Evolutionary conservation across 1,284 basidiomycete genomes (phyloP).

Genomic region (Trichosporon asahii): DNA sequence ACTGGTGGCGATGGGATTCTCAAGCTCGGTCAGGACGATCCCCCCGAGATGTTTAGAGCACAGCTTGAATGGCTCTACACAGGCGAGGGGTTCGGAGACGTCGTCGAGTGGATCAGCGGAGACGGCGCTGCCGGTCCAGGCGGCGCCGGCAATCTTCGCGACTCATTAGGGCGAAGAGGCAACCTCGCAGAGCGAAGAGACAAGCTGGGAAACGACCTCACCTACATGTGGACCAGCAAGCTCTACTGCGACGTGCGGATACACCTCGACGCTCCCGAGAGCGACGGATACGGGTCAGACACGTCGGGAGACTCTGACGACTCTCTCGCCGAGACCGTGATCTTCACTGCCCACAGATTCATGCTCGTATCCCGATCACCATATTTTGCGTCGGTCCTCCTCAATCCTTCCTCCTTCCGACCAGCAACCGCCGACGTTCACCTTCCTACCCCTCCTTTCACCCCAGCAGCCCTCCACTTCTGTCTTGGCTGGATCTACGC

Average conservation of each 20-base stretch:
- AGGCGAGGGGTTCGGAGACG: constrained; percentile 67
- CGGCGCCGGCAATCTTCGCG: constrained; percentile 50
- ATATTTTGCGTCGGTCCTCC: constrained; percentile 67
- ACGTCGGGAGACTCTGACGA: constrained; percentile 40
- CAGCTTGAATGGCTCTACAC: constrained; percentile 65
- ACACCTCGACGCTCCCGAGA: constrained; percentile 58
- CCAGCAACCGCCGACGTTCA: constrained; percentile 59
- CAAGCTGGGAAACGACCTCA: constrained; percentile 80
- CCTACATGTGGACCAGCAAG: constrained; percentile 92
- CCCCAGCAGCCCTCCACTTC: constrained; percentile 89
- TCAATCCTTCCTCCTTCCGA: constrained; percentile 43
- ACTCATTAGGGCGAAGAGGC: constrained; percentile 36
- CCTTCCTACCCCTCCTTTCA: constrained; percentile 88
- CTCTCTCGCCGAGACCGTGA: constrained; percentile 57
- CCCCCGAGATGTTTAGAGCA: constrained; percentile 71
- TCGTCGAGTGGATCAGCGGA: constrained; percentile 85
- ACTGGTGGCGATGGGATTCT: constrained; percentile 41
- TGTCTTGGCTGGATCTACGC: constrained; percentile 81
- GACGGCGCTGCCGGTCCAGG: constrained; percentile 48
- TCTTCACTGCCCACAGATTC: constrained; percentile 89
- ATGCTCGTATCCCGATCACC: constrained; percentile 83
- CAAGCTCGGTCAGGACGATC: constrained; percentile 64
- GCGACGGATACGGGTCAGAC: constrained; percentile 33
- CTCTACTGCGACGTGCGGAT: constrained; percentile 87
- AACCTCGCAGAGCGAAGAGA: constrained; percentile 64